A percentile compares a stretch with the other conserved stretches of the same genome.
Conservation (phyloP, 768 basidiomycete species). For the Kwoniella heveanensis region DNA sequence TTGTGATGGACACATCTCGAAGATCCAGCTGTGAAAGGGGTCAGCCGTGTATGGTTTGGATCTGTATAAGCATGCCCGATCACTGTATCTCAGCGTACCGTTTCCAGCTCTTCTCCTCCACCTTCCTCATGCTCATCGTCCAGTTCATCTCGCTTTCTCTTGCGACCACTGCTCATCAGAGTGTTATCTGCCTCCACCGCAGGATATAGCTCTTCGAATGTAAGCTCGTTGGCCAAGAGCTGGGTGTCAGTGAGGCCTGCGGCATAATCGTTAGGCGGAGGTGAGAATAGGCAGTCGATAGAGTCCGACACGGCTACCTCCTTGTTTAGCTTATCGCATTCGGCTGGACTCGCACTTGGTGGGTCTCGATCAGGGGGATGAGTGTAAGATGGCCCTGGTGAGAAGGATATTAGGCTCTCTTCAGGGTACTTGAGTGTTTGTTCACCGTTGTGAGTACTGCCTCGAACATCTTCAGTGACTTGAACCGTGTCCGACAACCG, state of each 20-base stretch:
- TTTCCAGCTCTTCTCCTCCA: not conserved
- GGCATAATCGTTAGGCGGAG: not conserved
- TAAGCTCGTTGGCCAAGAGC: not conserved
- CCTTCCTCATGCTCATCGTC: not conserved
- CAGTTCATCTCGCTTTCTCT: constrained; percentile 6
- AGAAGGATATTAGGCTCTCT: not conserved
- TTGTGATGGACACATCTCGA: not conserved
- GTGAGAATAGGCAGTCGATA: not conserved
- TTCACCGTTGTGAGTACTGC: not conserved
- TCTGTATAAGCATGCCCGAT: no score
- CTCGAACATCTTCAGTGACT: no score
- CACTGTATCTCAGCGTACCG: not conserved
- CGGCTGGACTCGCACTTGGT: no score
- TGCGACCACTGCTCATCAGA: not conserved
- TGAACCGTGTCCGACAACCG: no score
- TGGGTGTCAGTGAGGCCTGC: not conserved
- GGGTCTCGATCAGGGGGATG: not conserved
- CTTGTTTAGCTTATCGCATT: not conserved
- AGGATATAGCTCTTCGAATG: not conserved
- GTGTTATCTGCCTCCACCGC: not conserved
- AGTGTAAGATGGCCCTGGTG: not conserved
- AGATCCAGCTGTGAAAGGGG: not conserved
- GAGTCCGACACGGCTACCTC: not conserved
- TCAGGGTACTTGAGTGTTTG: not conserved
- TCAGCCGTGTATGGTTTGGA: not conserved